Evolutionary conservation across 257 asterid genomes (phyloP).

Genomic region (Salvia miltiorrhiza): DNA sequence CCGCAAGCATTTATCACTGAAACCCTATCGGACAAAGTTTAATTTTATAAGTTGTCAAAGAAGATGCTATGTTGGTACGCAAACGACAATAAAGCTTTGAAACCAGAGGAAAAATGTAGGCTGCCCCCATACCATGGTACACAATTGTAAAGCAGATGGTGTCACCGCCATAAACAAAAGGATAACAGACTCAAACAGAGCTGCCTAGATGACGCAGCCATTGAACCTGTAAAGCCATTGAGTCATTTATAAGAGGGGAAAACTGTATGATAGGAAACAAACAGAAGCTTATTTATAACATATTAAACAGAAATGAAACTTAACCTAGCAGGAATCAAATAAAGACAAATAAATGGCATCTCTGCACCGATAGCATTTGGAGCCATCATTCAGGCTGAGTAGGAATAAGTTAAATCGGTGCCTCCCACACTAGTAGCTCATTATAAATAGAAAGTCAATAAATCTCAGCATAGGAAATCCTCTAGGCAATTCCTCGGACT

Average conservation of each 20-base stretch:
- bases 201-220: slow-evolving; percentile 26
- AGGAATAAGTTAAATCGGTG: not conserved
- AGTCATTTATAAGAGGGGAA: not conserved
- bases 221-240: slow-evolving; percentile 29
- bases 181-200: slow-evolving; percentile 15
- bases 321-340: not conserved
- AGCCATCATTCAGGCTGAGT: not conserved
- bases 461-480: not conserved
- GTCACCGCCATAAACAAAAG: slow-evolving; percentile 33
- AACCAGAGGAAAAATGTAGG: slow-evolving; percentile 9
- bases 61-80: too few relatives aligned
- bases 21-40: slow-evolving; percentile 48
- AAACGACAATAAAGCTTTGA: not conserved
- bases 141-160: slow-evolving; percentile 21
- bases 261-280: not conserved
- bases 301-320: slow-evolving; percentile 5
- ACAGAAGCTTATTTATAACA: not conserved
- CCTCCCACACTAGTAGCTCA: not conserved
- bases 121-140: slow-evolving; percentile 32
- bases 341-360: not conserved
- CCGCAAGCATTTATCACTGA: slow-evolving; percentile 63
- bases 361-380: not conserved
- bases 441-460: not conserved
- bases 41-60: slow-evolving; percentile 3
- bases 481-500: not conserved